These are phyloP conservation scores for Davidsoniella virescens DNA, from an alignment of 2,329 filamentous ascomycete species.

Conservation along the genomic window DNA sequence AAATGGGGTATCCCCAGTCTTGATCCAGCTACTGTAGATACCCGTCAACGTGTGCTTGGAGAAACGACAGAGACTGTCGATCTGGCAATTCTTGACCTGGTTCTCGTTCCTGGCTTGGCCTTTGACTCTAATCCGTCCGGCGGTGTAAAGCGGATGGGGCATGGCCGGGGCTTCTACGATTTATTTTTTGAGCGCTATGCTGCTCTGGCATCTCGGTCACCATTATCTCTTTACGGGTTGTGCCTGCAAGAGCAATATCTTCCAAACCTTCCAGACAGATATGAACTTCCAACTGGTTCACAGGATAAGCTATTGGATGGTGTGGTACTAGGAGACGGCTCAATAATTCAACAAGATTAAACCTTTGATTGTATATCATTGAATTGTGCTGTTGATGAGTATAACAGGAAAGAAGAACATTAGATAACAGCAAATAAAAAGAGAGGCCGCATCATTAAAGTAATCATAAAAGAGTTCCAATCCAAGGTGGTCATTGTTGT, in stretches of 20 bases:
- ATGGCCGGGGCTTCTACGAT: conserved; percentile 96
- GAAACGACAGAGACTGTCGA: conserved; percentile 32
- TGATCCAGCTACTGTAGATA: conserved; percentile 43
- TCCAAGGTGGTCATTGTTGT: neutral
- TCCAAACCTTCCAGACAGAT: conserved; percentile 22
- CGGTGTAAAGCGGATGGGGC: conserved; percentile 60
- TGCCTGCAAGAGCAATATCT: conserved; percentile 78
- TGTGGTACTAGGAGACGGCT: conserved; percentile 10
- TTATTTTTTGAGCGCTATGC: conserved; percentile 67
- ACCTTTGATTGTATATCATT: neutral
- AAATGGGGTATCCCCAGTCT: conserved; percentile 93
- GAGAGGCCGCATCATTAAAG: conserved; percentile 4
- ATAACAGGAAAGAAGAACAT: conserved; percentile 2
- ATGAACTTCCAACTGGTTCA: conserved; percentile 1
- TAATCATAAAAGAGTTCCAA: conserved; percentile 6
- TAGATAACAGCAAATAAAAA: conserved; percentile 12
- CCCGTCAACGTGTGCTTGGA: conserved; percentile 59
- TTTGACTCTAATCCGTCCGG: conserved; percentile 52
- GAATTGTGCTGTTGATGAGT: neutral
- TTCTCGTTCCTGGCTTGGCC: conserved; percentile 83
- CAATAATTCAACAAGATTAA: conserved; percentile 2
- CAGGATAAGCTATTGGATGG: conserved; percentile 8
- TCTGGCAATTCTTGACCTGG: conserved; percentile 52
- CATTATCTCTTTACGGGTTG: conserved; percentile 50
- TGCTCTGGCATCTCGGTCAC: conserved; percentile 16